phyloP scores from a whole-genome alignment of 306 rosid genomes.

The Vigna mungo region DNA sequence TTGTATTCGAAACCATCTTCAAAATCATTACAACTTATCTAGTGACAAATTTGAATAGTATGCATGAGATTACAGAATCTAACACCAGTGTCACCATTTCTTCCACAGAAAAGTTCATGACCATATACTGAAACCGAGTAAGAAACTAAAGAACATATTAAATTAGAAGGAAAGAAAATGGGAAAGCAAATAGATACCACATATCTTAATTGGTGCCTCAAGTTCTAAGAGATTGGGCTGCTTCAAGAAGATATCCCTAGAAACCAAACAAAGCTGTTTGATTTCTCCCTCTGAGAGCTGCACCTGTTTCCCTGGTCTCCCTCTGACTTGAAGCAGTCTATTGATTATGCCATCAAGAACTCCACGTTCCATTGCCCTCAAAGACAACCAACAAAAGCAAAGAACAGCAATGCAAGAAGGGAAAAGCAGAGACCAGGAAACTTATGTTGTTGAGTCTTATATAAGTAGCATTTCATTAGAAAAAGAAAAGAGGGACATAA shows the following conservation, averaged over 20 bases:
- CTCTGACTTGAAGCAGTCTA: slow-evolving; percentile 50
- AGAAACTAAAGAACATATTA: background rate
- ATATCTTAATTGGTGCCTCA: slow-evolving; percentile 55
- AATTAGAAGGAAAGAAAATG: background rate
- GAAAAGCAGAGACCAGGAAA: slow-evolving; percentile 42
- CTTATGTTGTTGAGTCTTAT: slow-evolving; percentile 40
- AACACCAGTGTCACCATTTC: too few relatives aligned
- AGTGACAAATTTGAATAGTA: too few relatives aligned
- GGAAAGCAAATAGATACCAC: slow-evolving; percentile 40
- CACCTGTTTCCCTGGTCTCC: slow-evolving; percentile 53
- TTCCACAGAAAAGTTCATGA: background rate
- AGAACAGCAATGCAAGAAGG: background rate
- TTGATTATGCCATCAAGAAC: slow-evolving; percentile 52
- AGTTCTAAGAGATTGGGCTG: slow-evolving; percentile 53
- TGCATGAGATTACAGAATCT: too few relatives aligned
- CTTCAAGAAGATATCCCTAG: slow-evolving; percentile 47
- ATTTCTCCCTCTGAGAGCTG: slow-evolving; percentile 52
- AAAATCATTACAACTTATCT: too few relatives aligned
- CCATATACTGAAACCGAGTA: background rate
- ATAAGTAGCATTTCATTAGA: slow-evolving; percentile 39
- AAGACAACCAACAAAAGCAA: slow-evolving; percentile 37
- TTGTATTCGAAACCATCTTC: background rate
- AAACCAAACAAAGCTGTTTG: slow-evolving; percentile 48
- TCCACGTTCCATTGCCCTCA: slow-evolving; percentile 46
- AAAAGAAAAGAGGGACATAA: slow-evolving; percentile 13